Percentiles rank a stretch among this genome's conserved stretches.
phyloP scores from a whole-genome alignment of 2,329 filamentous ascomycete species.

The Amylocarpus encephaloides region DNA sequence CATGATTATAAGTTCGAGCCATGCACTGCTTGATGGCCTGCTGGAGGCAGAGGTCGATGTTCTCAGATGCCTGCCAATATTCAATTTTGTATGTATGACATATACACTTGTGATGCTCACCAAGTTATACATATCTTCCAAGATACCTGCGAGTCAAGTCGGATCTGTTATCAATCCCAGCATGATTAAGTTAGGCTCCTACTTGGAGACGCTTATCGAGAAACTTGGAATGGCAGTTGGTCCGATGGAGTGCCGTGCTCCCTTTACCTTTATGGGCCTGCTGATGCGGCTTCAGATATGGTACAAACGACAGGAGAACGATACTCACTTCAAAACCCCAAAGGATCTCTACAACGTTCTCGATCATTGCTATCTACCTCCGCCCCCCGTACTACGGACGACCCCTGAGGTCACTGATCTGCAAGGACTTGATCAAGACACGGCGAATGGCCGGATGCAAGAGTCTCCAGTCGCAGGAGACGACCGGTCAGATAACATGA shows the following conservation, averaged over 20 bases:
- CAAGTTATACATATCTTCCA: conserved; percentile 52
- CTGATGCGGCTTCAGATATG: conserved; percentile 60
- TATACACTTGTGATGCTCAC: conserved; percentile 49
- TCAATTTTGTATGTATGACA: conserved; percentile 43
- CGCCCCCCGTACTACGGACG: conserved; percentile 32
- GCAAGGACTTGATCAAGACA: not conserved
- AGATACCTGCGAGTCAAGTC: conserved; percentile 55
- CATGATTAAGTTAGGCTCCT: conserved; percentile 53
- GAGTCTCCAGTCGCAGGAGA: not conserved
- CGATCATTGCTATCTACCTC: conserved; percentile 16
- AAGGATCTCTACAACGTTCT: conserved; percentile 3
- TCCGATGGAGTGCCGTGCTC: conserved; percentile 54
- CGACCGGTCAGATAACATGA: not conserved
- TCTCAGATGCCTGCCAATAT: conserved; percentile 41
- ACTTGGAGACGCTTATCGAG: conserved; percentile 61
- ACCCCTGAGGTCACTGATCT: not conserved
- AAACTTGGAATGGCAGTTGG: conserved; percentile 58
- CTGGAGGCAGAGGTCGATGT: conserved; percentile 37
- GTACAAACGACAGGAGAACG: conserved; percentile 47
- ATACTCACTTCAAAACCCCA: conserved; percentile 8
- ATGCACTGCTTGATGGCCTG: conserved; percentile 44
- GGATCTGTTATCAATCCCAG: conserved; percentile 58
- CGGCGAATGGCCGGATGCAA: not conserved
- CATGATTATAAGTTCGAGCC: conserved; percentile 42
- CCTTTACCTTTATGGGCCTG: conserved; percentile 62